Evolutionary conservation across 1,284 basidiomycete genomes (phyloP).

Genomic region (Prillingera fragicola): DNA sequence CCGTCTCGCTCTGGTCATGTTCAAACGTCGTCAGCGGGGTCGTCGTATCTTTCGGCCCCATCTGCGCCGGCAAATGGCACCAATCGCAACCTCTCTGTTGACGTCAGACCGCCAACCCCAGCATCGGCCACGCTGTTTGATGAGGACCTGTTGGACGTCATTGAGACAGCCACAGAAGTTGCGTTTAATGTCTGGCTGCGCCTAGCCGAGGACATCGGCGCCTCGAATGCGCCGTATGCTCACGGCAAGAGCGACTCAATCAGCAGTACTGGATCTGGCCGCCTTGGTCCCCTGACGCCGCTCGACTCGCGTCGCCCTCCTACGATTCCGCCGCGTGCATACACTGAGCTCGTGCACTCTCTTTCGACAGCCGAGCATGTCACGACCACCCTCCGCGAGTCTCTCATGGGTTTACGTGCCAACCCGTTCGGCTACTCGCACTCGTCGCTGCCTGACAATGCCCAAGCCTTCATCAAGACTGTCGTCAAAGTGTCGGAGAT

Average conservation of each 20-base stretch:
- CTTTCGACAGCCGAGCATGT: slow-evolving; percentile 41
- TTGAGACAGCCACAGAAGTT: slow-evolving; percentile 49
- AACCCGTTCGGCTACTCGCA: slow-evolving; percentile 27
- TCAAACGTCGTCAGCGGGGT: slow-evolving; percentile 35
- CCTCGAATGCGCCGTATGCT: slow-evolving; percentile 22
- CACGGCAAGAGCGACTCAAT: slow-evolving; percentile 16
- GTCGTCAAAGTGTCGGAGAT: slow-evolving; percentile 50
- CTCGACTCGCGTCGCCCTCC: slow-evolving; percentile 20
- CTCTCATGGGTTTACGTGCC: slow-evolving; percentile 40
- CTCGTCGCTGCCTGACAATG: slow-evolving; percentile 33
- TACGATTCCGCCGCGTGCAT: slow-evolving; percentile 31
- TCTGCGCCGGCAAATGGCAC: slow-evolving; percentile 1
- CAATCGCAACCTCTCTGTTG: slow-evolving; percentile 36
- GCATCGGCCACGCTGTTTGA: slow-evolving; percentile 46
- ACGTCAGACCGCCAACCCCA: slow-evolving; percentile 44
- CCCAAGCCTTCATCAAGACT: slow-evolving; percentile 44
- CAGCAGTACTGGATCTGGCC: slow-evolving; percentile 1
- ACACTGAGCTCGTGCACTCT: slow-evolving; percentile 38
- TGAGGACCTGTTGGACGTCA: slow-evolving; percentile 50
- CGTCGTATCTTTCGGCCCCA: slow-evolving; percentile 11
- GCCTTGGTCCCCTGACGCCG: slow-evolving; percentile 15
- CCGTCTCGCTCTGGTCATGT: slow-evolving; percentile 22
- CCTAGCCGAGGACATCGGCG: slow-evolving; percentile 49
- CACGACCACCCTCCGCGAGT: slow-evolving; percentile 35
- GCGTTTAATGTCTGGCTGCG: slow-evolving; percentile 50